Evolutionary conservation across 176 grass and related monocot species (phyloP).

Genomic region (Panicum miliaceum): DNA sequence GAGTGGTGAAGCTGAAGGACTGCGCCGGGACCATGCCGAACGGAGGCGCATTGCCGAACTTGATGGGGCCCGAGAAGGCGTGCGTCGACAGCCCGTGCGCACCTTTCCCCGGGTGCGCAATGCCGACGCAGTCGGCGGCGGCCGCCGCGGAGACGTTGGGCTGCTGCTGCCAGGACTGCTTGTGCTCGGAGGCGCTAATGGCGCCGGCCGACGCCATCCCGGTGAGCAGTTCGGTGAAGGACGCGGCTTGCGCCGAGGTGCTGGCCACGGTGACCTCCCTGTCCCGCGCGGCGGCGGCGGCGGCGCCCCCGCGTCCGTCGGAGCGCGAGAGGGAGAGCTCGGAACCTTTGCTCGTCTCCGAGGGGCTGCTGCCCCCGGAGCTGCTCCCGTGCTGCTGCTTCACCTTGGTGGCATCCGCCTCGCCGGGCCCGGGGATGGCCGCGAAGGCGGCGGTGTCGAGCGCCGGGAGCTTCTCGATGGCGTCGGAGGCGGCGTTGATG

Average conservation of each 20-base stretch:
- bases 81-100: slow-evolving; percentile 32
- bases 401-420: slow-evolving; percentile 22
- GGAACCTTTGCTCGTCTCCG: slow-evolving; percentile 88
- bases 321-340: slow-evolving; percentile 78
- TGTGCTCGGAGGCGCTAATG: slow-evolving; percentile 37
- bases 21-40: slow-evolving; percentile 47
- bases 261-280: slow-evolving; percentile 62
- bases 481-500: slow-evolving; percentile 68
- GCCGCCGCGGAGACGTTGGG: not conserved
- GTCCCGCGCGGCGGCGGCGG: slow-evolving; percentile 53
- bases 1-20: slow-evolving; percentile 42
- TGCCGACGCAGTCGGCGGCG: slow-evolving; percentile 40
- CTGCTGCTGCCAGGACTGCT: slow-evolving; percentile 28
- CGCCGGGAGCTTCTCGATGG: slow-evolving; percentile 72
- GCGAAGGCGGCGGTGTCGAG: slow-evolving; percentile 54
- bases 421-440: slow-evolving; percentile 27
- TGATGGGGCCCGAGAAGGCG: slow-evolving; percentile 25
- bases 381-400: slow-evolving; percentile 55
- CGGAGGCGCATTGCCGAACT: slow-evolving; percentile 49
- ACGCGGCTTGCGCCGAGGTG: slow-evolving; percentile 46
- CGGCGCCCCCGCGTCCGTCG: slow-evolving; percentile 32
- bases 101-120: slow-evolving; percentile 9
- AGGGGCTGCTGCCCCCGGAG: slow-evolving; percentile 75
- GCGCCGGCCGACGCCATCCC: slow-evolving; percentile 38
- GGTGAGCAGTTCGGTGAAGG: slow-evolving; percentile 85